Base-by-base conservation (phyloP, 345 rosid species). In the Eucalyptus tenuipes region DNA sequence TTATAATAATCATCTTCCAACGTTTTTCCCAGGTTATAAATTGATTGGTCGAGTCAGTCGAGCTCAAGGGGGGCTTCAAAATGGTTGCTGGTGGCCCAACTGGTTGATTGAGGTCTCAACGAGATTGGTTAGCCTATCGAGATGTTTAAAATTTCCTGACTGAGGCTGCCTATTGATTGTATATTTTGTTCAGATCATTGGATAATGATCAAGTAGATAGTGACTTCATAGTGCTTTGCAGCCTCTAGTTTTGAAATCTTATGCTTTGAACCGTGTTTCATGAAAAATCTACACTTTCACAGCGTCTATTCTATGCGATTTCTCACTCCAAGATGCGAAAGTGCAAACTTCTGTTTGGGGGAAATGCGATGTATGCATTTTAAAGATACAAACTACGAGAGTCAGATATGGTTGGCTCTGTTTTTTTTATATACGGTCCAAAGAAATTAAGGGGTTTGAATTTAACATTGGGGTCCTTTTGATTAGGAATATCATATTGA, bases 141-240 rank as follows among this genome's bases (percentile, higher is more conserved):
- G 45, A 37, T 37, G 8, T 71, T 18, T 15, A 0, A 18, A 71
- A 18, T 7, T 18, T 40, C 4, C 1, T 5, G 1, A 37, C 0
- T 2, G 2, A 71, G 7, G 2, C 0, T 16, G 7, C 10, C 2
- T 4, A 5, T 3, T 8, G 0, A 0, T 71, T 0, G 4, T 22
- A 44, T 1, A 6, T 8, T 33, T 8, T 18, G 0, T 18, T 37
- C 4, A 6, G 0, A 7, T 2, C 8, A 18, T 0, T 4, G 3
- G 13, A 24, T 2, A 3, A 18, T 71, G 13, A 37, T 10, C 2
- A 4, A 14, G 18, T 13, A n/a, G 3, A n/a, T 64, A 29, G 3
- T 7, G 0, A n/a, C 5, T 64, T 14, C 3, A 13, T n/a, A 29
- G 4, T 59, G 13, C 31, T 27, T 59, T 59, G 66, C 68, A 59